Base-by-base conservation (phyloP, 306 rosid genomes). In the Cyamopsis tetragonoloba region DNA sequence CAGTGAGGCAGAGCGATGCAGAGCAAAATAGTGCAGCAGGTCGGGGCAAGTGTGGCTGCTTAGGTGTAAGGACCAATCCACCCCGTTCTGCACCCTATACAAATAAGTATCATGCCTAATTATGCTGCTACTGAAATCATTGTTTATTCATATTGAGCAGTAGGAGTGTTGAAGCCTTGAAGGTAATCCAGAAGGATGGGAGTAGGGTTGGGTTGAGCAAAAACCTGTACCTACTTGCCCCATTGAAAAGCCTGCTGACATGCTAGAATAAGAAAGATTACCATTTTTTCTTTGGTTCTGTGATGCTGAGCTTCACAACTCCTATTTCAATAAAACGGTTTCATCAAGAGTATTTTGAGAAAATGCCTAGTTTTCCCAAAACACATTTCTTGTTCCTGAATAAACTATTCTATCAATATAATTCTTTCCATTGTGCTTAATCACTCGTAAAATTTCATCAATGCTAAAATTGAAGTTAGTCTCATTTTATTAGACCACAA, bases 221-320 rank as follows among this genome's bases (percentile, higher is more conserved):
- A n/a, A n/a, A n/a, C n/a, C n/a, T n/a, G n/a, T n/a, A n/a, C n/a
- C n/a, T n/a, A n/a, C n/a, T n/a, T n/a, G n/a, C n/a, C n/a, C n/a
- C n/a, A n/a, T n/a, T 48, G 48, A 32, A 34, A 66, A 34, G 34
- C 42, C 57, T 28, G 17, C 50, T 11, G 7, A 17, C 35, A 62
- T 20, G 27, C 58, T 30, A 71, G 7, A 12, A 20, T n/a, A 14
- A 59, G 50, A 71, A 60, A 17, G 14, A 55, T 53, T 63, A 32
- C 17, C 22, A 6, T 28, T 13, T 72, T 72, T 38, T 46, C n/a
- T 46, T 47, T 47, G 11, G 6, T 55, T 43, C 18, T 22, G 23
- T 12, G 59, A n/a, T n/a, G n/a, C n/a, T n/a, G n/a, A n/a, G n/a
- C 53, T 24, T 19, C 48, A 30, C 18, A 75, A 75, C 43, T 37